phyloP scores from a whole-genome alignment of 768 basidiomycete species.

The Nevesoporus exiguus region DNA sequence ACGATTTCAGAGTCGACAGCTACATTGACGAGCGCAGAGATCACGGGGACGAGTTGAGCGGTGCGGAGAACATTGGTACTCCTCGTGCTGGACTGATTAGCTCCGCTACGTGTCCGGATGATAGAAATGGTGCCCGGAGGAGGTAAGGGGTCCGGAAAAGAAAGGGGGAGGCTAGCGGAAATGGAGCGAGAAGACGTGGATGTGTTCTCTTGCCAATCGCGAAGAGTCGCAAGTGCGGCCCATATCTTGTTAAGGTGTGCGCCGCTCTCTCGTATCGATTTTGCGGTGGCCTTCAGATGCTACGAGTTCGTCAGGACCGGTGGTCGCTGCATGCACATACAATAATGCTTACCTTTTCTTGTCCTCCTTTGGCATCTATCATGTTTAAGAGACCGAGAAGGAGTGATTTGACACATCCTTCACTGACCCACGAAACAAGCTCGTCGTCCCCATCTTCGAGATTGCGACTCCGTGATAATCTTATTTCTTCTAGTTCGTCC shows the following conservation, averaged over 20 bases:
- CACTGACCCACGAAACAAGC: slow-evolving; percentile 57
- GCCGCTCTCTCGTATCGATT: slow-evolving; percentile 51
- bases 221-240: slow-evolving; percentile 49
- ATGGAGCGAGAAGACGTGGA: slow-evolving; percentile 12
- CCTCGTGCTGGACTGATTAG: slow-evolving; percentile 25
- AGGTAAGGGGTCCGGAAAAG: slow-evolving; percentile 59
- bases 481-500: slow-evolving; percentile 62
- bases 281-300: slow-evolving; percentile 37
- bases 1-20: slow-evolving; percentile 45
- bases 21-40: slow-evolving; percentile 55
- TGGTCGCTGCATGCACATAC: background rate
- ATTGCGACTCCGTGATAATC: slow-evolving; percentile 30
- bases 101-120: slow-evolving; percentile 47
- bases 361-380: slow-evolving; percentile 43
- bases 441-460: slow-evolving; percentile 37
- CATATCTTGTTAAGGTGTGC: slow-evolving; percentile 63
- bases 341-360: slow-evolving; percentile 27
- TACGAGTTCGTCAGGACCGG: slow-evolving; percentile 1
- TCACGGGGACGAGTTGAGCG: slow-evolving; percentile 65
- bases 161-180: slow-evolving; percentile 21
- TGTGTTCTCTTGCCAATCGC: slow-evolving; percentile 31
- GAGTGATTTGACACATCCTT: slow-evolving; percentile 59
- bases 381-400: slow-evolving; percentile 59
- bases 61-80: slow-evolving; percentile 39
- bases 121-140: slow-evolving; percentile 41